Evolutionary conservation across 768 basidiomycete genomes (phyloP).

Genomic region (Leucocoprinus leucothites): DNA sequence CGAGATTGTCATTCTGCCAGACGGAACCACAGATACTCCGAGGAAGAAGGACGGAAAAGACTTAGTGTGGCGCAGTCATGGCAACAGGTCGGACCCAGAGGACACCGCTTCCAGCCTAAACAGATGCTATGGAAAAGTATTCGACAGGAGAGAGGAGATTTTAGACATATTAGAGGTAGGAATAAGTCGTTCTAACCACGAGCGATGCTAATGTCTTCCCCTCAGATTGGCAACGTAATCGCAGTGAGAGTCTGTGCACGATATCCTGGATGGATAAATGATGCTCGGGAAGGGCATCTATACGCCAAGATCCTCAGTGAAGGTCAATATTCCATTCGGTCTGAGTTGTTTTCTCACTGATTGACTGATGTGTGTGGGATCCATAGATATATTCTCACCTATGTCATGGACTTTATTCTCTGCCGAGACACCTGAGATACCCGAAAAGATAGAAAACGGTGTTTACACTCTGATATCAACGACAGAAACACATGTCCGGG

Average conservation of each 20-base stretch:
- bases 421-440: constrained; percentile 9
- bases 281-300: constrained; percentile 17
- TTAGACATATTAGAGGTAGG: constrained; percentile 18
- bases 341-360: neutral
- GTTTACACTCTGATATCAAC: constrained; percentile 19
- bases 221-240: constrained; percentile 21
- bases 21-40: constrained; percentile 9
- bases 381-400: constrained; percentile 18
- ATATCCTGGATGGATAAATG: constrained; percentile 18
- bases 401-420: constrained; percentile 17
- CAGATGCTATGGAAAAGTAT: constrained; percentile 19
- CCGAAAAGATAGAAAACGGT: constrained; percentile 17
- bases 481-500: constrained; percentile 13
- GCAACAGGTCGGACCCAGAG: constrained; percentile 17
- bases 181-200: neutral
- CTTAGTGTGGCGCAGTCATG: constrained; percentile 20
- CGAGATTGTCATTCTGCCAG: constrained; percentile 17
- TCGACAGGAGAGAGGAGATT: constrained; percentile 20
- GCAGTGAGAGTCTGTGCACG: constrained; percentile 19
- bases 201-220: neutral
- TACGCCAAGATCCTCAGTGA: constrained; percentile 18
- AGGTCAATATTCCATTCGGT: constrained; percentile 11
- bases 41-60: constrained; percentile 15
- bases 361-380: neutral
- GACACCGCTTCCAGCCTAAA: constrained; percentile 9